Conservation (phyloP, 768 basidiomycete genomes). For the Lactifluus hygrophoroides region DNA sequence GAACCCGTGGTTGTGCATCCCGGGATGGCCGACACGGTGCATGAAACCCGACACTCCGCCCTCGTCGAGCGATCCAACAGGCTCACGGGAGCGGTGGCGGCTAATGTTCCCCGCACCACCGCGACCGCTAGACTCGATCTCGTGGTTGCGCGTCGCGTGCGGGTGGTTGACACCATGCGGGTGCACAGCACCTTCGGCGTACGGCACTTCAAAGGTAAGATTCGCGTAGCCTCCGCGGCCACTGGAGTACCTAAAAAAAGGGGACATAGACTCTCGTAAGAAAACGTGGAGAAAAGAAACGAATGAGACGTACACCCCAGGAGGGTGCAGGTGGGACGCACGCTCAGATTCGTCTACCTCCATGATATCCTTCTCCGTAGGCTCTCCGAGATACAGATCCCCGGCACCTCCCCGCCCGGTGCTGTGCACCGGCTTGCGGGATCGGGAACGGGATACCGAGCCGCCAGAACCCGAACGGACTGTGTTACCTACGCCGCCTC, state of each 20-base stretch:
- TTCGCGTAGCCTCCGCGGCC: constrained; percentile 67
- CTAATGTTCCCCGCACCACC: constrained; percentile 56
- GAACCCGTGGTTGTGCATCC: constrained; percentile 21
- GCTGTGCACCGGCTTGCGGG: constrained; percentile 39
- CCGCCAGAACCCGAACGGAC: neutral
- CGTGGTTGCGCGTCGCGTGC: constrained; percentile 13
- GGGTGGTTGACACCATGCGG: neutral
- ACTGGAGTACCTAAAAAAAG: constrained; percentile 46
- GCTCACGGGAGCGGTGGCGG: constrained; percentile 30
- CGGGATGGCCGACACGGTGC: neutral
- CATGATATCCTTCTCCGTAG: constrained; percentile 18
- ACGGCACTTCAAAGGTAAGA: constrained; percentile 30
- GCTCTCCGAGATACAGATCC: constrained; percentile 37
- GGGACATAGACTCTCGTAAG: constrained; percentile 8
- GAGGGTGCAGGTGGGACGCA: constrained; percentile 23
- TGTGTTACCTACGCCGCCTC: constrained; percentile 62
- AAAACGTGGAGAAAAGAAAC: neutral
- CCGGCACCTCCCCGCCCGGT: constrained; percentile 59
- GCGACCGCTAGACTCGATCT: constrained; percentile 41
- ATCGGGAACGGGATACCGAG: constrained; percentile 39
- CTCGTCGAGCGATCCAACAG: constrained; percentile 3
- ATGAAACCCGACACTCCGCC: constrained; percentile 16
- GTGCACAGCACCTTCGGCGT: constrained; percentile 18
- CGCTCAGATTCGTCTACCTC: constrained; percentile 33
- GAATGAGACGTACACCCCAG: constrained; percentile 33